Evolutionary conservation across 208 protist genomes (phyloP).

Genomic region (Leishmania mexicana): DNA sequence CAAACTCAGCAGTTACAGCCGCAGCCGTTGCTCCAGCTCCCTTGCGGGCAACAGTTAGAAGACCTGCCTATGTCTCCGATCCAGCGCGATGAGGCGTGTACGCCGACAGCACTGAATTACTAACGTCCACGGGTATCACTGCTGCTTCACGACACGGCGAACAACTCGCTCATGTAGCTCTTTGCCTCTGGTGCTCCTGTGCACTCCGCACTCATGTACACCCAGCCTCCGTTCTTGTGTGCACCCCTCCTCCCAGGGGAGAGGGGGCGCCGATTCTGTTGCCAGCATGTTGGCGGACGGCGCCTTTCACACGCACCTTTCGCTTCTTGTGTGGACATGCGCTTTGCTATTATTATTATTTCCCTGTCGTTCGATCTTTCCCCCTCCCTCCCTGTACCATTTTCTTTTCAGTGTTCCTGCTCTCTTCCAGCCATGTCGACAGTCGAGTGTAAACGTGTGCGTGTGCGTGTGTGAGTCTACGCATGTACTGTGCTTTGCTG

Average conservation of each 20-base stretch:
- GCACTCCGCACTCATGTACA: background rate
- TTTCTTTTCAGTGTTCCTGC: background rate
- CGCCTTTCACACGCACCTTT: background rate
- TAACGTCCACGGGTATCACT: background rate
- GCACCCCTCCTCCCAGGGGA: background rate
- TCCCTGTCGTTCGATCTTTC: background rate
- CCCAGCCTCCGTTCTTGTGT: background rate
- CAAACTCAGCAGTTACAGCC: background rate
- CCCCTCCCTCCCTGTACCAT: background rate
- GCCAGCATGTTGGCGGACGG: no score
- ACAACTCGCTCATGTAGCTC: background rate
- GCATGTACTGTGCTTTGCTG: background rate
- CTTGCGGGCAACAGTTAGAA: background rate
- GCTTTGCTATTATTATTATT: no score
- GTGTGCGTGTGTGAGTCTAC: background rate
- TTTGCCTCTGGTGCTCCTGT: conserved; percentile 2
- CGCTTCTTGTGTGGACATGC: background rate
- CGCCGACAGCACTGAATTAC: conserved; percentile 32
- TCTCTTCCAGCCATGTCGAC: background rate
- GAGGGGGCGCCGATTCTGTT: background rate
- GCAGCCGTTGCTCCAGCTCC: conserved; percentile 6
- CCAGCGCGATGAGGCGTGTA: conserved; percentile 37
- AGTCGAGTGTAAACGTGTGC: background rate
- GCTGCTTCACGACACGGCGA: background rate
- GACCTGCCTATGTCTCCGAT: conserved; percentile 20